Evolutionary conservation across 352 stramenopile genomes (phyloP).

Genomic region (Pythium plurisporium): DNA sequence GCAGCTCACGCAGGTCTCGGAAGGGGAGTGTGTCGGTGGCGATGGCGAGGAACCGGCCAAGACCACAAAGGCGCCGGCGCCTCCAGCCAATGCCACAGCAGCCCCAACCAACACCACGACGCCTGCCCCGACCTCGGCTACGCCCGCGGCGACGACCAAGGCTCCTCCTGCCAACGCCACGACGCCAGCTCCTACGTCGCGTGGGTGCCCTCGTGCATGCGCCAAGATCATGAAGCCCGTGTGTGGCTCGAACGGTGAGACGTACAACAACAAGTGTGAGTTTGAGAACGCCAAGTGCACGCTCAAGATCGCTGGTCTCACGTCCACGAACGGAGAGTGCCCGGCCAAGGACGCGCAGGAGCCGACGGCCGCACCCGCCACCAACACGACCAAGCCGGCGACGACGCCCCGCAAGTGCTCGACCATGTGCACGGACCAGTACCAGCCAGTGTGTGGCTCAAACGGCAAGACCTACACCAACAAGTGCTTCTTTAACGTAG

Average conservation of each 20-base stretch:
- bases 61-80: too few species aligned
- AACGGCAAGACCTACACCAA: conserved; percentile 26
- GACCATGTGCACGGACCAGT: conserved; percentile 11
- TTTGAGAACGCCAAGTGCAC: conserved; percentile 25
- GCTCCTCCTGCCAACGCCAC: too few species aligned
- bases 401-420: too few species aligned
- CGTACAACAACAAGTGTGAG: conserved; percentile 26
- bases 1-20: conserved; percentile 11
- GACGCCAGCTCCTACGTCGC: too few species aligned
- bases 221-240: conserved; percentile 14
- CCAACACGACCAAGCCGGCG: too few species aligned
- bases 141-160: background rate
- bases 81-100: too few species aligned
- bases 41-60: too few species aligned
- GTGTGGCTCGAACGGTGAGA: conserved; percentile 23
- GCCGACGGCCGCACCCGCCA: background rate
- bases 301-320: conserved; percentile 1
- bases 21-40: conserved; percentile 17
- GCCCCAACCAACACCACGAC: background rate
- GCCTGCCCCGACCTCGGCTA: background rate
- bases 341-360: too few species aligned
- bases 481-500: conserved; percentile 16
- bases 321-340: conserved; percentile 3
- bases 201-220: conserved; percentile 5
- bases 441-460: conserved; percentile 18